Base-by-base conservation (phyloP, 495 filamentous ascomycete genomes). In the Letharia columbiana region DNA sequence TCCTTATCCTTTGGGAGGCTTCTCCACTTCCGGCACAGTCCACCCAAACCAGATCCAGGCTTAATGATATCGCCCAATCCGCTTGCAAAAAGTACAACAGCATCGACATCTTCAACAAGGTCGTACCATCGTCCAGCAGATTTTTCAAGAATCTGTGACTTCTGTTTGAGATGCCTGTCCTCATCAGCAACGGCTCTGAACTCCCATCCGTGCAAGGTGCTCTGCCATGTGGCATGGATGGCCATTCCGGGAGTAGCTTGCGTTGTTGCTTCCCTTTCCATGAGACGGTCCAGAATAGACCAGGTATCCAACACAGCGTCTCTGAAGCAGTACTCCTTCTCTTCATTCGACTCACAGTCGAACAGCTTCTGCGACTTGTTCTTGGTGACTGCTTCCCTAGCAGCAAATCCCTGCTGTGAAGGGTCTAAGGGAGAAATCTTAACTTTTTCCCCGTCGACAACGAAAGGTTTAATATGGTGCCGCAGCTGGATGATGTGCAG, bases 11-110 rank as follows among this genome's bases (percentile, higher is more conserved):
- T 69, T 6, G 71, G 72, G 0, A 73, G 56, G 18, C 54, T 65
- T 35, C 57, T 58, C 72, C 72, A 72, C 5, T 10, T 9, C 2
- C n/a, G 35, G 58, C 72, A 73, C 17, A 70, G 56, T 5, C 42
- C 2, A n/a, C n/a, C n/a, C 0, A 37, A 4, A 6, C n/a, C 33
- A 4, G 31, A 9, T 2, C 0, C 4, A 8, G 72, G 72, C n/a
- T 31, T 44, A 13, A 74, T 68, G 15, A 74, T 31, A 42, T 73
- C 71, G 20, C 47, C 71, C 41, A 71, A 71, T 23, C 71, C 72
- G n/a, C 61, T 67, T 8, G 62, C 72, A 9, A 72, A 64, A 0
- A 74, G 61, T n/a, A 71, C 69, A 2, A 74, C 20, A 8, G 71
- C 69, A 50, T 70, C 67, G 23, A 71, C 69, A 61, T 74, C 71